These are phyloP conservation scores for Fistulifera solaris DNA, from an alignment of 108 stramenopile species.

Conservation along the genomic window DNA sequence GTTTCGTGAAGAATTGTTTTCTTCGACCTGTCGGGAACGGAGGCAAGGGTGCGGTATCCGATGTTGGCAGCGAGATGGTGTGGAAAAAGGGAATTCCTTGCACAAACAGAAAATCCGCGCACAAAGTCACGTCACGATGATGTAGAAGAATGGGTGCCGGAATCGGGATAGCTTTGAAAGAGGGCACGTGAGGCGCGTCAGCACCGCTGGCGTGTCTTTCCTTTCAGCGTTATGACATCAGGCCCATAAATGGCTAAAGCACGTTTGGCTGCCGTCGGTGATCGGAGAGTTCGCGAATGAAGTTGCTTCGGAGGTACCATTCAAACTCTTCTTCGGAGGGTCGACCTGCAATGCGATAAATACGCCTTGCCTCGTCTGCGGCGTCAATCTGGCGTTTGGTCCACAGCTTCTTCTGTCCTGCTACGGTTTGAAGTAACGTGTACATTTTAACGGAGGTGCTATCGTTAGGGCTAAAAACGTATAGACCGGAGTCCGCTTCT, in stretches of 20 bases:
- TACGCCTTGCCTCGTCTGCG: slow-evolving; percentile 8
- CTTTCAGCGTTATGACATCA: slow-evolving; percentile 9
- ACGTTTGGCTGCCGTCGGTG: slow-evolving; percentile 13
- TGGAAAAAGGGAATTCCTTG: slow-evolving; percentile 27
- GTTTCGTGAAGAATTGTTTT: not conserved
- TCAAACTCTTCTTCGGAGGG: slow-evolving; percentile 2
- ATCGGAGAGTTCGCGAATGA: slow-evolving; percentile 27
- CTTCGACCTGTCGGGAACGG: not conserved
- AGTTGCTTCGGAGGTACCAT: slow-evolving; percentile 16
- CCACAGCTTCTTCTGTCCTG: not conserved
- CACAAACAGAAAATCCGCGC: slow-evolving; percentile 26
- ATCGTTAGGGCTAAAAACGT: slow-evolving; percentile 1
- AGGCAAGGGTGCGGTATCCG: slow-evolving; percentile 15
- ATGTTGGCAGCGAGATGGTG: slow-evolving; percentile 13
- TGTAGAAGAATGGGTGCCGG: slow-evolving; percentile 14
- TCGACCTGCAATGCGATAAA: slow-evolving; percentile 8
- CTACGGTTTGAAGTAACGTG: slow-evolving; percentile 3
- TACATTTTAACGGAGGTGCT: not conserved
- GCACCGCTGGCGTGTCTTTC: slow-evolving; percentile 4
- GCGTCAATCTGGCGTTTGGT: slow-evolving; percentile 2
- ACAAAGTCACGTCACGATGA: slow-evolving; percentile 18
- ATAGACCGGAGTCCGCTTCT: not conserved
- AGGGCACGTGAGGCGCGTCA: not conserved
- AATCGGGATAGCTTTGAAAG: slow-evolving; percentile 6
- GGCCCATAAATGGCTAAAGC: slow-evolving; percentile 25